These are phyloP conservation scores for Pulveroboletus sp. DNA, from an alignment of 768 basidiomycete genomes.

Conservation along the genomic window DNA sequence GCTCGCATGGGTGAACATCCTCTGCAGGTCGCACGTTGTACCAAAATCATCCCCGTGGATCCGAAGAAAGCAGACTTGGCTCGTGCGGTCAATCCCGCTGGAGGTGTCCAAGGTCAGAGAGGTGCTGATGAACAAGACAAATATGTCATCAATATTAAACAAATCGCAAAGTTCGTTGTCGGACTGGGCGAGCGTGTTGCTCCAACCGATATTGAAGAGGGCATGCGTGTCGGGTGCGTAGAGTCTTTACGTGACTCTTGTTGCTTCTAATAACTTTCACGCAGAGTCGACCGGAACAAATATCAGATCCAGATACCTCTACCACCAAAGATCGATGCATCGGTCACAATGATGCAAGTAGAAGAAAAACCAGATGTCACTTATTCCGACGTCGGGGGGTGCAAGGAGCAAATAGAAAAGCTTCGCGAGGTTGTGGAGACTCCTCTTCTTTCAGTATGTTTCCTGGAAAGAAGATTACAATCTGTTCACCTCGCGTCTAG, in stretches of 20 bases:
- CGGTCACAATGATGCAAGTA: conserved; percentile 99
- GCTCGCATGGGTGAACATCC: conserved; percentile 91
- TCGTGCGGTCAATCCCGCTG: conserved; percentile 69
- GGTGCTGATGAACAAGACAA: conserved; percentile 99
- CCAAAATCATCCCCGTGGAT: conserved; percentile 92
- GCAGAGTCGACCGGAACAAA: conserved; percentile 89
- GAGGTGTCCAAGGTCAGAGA: conserved; percentile 81
- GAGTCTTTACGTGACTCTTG: not conserved
- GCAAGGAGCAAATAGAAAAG: conserved; percentile 99
- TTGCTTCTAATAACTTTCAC: conserved; percentile 3
- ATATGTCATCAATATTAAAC: conserved; percentile 99
- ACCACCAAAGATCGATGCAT: conserved; percentile 98
- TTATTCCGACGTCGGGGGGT: conserved; percentile 96
- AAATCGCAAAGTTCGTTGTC: conserved; percentile 99
- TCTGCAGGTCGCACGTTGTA: conserved; percentile 95
- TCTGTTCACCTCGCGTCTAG: conserved; percentile 41
- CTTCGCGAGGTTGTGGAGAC: conserved; percentile 97
- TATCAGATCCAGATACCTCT: conserved; percentile 99
- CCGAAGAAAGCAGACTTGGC: conserved; percentile 72
- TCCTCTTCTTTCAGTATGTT: conserved; percentile 82
- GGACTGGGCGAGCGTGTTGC: conserved; percentile 95
- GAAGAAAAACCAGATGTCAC: conserved; percentile 98
- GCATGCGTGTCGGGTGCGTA: conserved; percentile 98
- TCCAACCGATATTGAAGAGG: conserved; percentile 98
- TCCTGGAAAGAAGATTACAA: not conserved